Base-by-base conservation (phyloP, 306 rosid genomes). In the Comarum palustre region DNA sequence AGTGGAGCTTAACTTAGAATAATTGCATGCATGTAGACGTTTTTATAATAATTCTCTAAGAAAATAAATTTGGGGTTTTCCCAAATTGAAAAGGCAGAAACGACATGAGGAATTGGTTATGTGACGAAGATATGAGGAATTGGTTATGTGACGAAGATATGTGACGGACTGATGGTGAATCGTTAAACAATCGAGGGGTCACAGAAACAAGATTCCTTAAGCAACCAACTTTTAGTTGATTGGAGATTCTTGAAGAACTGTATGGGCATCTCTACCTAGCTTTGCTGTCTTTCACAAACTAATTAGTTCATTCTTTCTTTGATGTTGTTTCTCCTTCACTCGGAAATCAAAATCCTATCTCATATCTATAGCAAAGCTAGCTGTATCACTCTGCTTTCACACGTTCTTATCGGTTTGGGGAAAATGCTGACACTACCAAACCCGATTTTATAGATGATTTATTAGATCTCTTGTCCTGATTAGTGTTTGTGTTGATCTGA, bases 11-110 rank as follows among this genome's bases (percentile, higher is more conserved):
- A 27, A 17, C 13, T 32, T 27, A 22, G 14, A 42, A 41, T 57
- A 57, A 42, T 34, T 19, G 41, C 36, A 63, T 58, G 74, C 61
- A 68, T 31, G 38, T 55, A 31, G 79, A 66, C 15, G 67, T 4
- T 19, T 67, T 66, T 66, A 75, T 41, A 45, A 27, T 6, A 16
- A 31, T 31, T n/a, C 4, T 75, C 52, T 60, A 31, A 32, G 24
- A 65, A 27, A 65, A 29, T 45, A 8, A 16, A 27, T 17, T 9
- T 36, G 4, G 41, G 36, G 17, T 29, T 47, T 20, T 32, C 48
- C 7, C 4, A 13, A 32, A 60, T 15, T 60, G 48, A 45, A 25
- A 39, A 20, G 29, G 54, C 66, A 39, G 32, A 43, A 45, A 13
- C 36, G 13, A 69, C 8, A 51, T 19, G 42, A 39, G 63, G 34